Evolutionary conservation across 1,139 yeast species (phyloP), one percentile per base, ranked within the genome.

Genomic region (Yamadazyma jaroonii): DNA sequence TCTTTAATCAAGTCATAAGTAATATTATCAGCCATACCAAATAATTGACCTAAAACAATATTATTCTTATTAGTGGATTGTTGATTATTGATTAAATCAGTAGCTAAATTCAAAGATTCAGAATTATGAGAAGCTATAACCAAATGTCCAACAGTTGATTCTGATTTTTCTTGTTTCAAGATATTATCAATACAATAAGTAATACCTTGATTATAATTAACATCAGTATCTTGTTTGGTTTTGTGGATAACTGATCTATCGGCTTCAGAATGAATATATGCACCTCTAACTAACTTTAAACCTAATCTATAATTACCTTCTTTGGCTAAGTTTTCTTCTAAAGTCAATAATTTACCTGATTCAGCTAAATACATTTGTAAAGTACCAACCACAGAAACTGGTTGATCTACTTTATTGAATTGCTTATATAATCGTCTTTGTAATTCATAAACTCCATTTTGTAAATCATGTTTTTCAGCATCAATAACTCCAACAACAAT

Each of bases 1-100:
- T 79, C 72, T 36, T 70, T 64, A 45, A 87, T 78, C 54, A 92
- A 73, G 49, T 84, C 87, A 56, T 77, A 76, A 29, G 96, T 88
- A 45, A 87, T 78, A 52, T 84, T 83, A 61, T 92, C 97, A 39
- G 96, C 94, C 97, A 92, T 92, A 31, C 98, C 98, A 56, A 90
- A 70, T 49, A 92, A 76, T 67, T 90, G 97, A 31, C 94, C 97
- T 53, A 90, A 72, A 6, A 86, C 90, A 32, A 90, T 83, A 50
- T 87, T 83, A 40, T 78, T 67, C 51, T 70, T 75, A 50, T 73
- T 73, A 38, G 48, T 46, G 4, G 46, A 45, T 20, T 49, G 52
- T 23, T 40, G 40, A 29, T 50, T 48, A 39, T 54, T 54, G 31
- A 86, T 63, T 44, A 79, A 65, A 40, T 76, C 69, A 31, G 90